Evolutionary conservation across 2,329 filamentous ascomycete species (phyloP).

Genomic region (Ophiocordyceps polyrhachis-furcata): DNA sequence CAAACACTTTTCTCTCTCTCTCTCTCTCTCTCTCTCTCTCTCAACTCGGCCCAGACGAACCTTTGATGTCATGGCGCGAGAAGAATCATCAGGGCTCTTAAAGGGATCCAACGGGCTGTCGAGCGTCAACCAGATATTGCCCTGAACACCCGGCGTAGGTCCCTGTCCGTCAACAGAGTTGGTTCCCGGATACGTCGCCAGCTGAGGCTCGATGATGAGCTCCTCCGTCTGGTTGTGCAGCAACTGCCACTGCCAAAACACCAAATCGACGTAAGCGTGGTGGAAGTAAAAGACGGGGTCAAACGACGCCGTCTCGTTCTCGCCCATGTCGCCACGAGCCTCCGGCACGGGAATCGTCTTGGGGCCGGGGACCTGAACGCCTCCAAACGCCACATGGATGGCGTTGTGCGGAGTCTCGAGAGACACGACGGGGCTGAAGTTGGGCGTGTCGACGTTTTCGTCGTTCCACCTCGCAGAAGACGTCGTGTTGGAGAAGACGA

Average conservation of each 20-base stretch:
- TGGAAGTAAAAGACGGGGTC: conserved; percentile 16
- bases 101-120: conserved; percentile 6
- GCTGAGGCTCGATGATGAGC: conserved; percentile 1
- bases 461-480: conserved; percentile 8
- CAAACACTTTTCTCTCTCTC: neutral
- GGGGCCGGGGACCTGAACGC: conserved; percentile 4
- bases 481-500: conserved; percentile 13
- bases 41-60: neutral
- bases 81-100: neutral
- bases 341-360: conserved; percentile 4
- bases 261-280: conserved; percentile 12
- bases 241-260: conserved; percentile 14
- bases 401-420: conserved; percentile 11
- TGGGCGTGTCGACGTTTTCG: conserved; percentile 2
- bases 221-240: conserved; percentile 1
- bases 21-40: neutral
- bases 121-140: conserved; percentile 1
- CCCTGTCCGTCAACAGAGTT: conserved; percentile 3
- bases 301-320: conserved; percentile 14
- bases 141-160: conserved; percentile 2
- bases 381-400: conserved; percentile 12
- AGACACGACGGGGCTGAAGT: conserved; percentile 3
- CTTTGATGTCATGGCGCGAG: neutral
- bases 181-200: conserved; percentile 3
- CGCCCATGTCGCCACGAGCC: conserved; percentile 15